Percentiles rank a stretch among this genome's conserved stretches.
phyloP scores from a whole-genome alignment of 2,329 filamentous ascomycete species.

The Ophiobolus disseminans region DNA sequence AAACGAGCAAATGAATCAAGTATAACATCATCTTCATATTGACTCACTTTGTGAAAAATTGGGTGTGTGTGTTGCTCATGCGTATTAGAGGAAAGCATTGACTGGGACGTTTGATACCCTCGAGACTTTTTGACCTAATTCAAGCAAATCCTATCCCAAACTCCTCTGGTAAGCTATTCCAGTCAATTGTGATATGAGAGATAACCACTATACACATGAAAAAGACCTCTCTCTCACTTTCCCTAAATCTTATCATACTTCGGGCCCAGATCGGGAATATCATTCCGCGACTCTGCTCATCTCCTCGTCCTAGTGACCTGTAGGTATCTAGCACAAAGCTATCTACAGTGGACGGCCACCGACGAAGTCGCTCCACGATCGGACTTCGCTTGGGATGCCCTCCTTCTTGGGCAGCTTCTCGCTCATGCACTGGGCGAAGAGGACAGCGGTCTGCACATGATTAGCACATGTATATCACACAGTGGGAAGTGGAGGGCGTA shows the following conservation, averaged over 20 bases:
- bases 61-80: too few species aligned
- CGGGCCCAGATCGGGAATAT: conserved; percentile 13
- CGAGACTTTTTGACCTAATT: not conserved
- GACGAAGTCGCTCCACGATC: conserved; percentile 94
- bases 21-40: not conserved
- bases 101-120: too few species aligned
- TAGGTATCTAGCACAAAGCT: not conserved
- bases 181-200: conserved; percentile 13
- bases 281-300: conserved; percentile 4
- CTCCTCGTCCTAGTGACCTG: not conserved
- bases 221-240: conserved; percentile 12
- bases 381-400: conserved; percentile 89
- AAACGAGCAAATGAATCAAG: conserved; percentile 19
- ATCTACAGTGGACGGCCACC: conserved; percentile 58
- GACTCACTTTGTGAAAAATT: not conserved
- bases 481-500: conserved; percentile 55
- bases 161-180: conserved; percentile 8
- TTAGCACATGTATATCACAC: conserved; percentile 20
- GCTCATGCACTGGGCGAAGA: conserved; percentile 96
- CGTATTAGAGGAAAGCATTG: too few species aligned
- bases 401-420: conserved; percentile 90
- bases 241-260: not conserved
- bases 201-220: conserved; percentile 20
- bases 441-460: conserved; percentile 77
- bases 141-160: not conserved